Conservation (phyloP, 805 yeast species). For the Nakazawaea molendinolei region DNA sequence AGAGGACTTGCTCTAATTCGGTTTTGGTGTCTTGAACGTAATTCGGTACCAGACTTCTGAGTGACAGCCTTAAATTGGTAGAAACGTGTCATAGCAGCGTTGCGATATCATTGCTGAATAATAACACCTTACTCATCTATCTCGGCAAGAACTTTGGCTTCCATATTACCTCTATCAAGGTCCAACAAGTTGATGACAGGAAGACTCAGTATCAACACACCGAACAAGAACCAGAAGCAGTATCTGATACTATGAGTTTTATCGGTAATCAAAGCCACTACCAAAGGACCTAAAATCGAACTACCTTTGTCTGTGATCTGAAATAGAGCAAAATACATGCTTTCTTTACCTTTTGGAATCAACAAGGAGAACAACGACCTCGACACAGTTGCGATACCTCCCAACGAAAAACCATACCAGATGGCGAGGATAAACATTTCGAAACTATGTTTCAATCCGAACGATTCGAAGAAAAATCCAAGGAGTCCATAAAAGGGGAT, state of each 20-base stretch:
- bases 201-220: constrained; percentile 45
- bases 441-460: constrained; percentile 56
- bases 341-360: constrained; percentile 71
- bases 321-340: constrained; percentile 68
- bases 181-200: constrained; percentile 52
- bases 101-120: not conserved
- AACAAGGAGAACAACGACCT: constrained; percentile 62
- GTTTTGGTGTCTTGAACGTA: no score
- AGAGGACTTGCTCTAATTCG: no score
- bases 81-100: no score
- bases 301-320: constrained; percentile 79
- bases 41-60: no score
- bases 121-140: constrained; percentile 16
- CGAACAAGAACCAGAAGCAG: constrained; percentile 58
- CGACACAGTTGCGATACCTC: constrained; percentile 65
- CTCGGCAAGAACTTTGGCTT: constrained; percentile 36
- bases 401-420: constrained; percentile 73
- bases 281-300: constrained; percentile 63
- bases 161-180: constrained; percentile 54
- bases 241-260: constrained; percentile 67
- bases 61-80: no score
- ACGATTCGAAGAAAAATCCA: constrained; percentile 47
- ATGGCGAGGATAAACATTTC: constrained; percentile 67
- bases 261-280: constrained; percentile 70
- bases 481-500: constrained; percentile 69